phyloP scores from a whole-genome alignment of 2,329 filamentous ascomycete genomes.

The Aspergillus vadensis region DNA sequence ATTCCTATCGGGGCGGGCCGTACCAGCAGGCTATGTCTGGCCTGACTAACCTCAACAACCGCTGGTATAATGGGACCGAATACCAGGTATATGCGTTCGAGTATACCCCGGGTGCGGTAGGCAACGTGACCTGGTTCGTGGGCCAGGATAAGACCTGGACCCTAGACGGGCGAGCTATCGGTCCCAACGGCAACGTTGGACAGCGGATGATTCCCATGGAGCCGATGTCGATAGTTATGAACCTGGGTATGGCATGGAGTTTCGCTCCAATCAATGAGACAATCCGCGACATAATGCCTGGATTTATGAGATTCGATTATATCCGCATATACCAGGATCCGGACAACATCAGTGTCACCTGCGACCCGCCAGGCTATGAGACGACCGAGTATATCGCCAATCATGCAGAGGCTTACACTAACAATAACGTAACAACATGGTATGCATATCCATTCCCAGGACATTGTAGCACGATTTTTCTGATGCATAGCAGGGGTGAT shows the following conservation, averaged over 20 bases:
- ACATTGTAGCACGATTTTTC: neutral
- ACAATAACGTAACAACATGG: conserved; percentile 66
- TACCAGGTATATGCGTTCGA: conserved; percentile 67
- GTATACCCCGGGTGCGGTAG: conserved; percentile 61
- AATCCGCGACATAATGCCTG: conserved; percentile 60
- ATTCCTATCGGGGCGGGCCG: conserved; percentile 61
- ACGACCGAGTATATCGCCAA: conserved; percentile 68
- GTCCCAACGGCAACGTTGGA: conserved; percentile 70
- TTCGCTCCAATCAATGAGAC: conserved; percentile 65
- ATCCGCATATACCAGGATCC: conserved; percentile 70
- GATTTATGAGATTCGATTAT: conserved; percentile 69
- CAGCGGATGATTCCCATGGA: conserved; percentile 66
- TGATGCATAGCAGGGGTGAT: conserved; percentile 37
- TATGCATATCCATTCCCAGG: conserved; percentile 35
- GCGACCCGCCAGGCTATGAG: conserved; percentile 67
- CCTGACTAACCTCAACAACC: conserved; percentile 62
- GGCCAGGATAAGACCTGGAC: conserved; percentile 67
- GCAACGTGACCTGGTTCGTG: conserved; percentile 69
- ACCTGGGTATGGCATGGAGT: conserved; percentile 69
- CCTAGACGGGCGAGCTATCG: conserved; percentile 59
- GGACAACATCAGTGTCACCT: conserved; percentile 60
- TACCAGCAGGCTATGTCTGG: conserved; percentile 67
- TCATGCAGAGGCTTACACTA: conserved; percentile 63
- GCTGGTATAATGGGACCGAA: conserved; percentile 66
- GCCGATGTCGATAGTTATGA: conserved; percentile 67